Evolutionary conservation across 305 asterid genomes (phyloP).

Genomic region (Rubia peregrina): DNA sequence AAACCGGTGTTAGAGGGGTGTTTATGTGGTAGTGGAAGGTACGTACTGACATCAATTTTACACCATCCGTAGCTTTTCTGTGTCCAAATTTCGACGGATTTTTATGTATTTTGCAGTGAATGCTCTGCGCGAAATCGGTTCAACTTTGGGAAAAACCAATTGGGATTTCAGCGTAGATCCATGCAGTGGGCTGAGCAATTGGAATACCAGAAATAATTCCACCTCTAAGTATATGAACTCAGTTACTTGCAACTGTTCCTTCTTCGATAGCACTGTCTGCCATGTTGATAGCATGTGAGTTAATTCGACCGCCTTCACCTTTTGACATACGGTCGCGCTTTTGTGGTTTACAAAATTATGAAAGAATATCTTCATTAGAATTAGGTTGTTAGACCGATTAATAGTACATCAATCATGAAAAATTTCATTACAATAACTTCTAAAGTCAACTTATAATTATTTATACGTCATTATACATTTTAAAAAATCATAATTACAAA

Average conservation of each 20-base stretch:
- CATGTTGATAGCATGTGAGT: slow-evolving; percentile 47
- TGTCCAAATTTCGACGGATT: background rate
- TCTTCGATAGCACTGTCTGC: slow-evolving; percentile 26
- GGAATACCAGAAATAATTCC: slow-evolving; percentile 21
- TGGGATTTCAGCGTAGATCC: slow-evolving; percentile 57
- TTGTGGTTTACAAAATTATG: no score
- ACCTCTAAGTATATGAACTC: slow-evolving; percentile 16
- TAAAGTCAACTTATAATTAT: no score
- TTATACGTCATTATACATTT: no score
- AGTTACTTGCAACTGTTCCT: slow-evolving; percentile 37
- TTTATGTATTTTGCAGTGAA: slow-evolving; percentile 25
- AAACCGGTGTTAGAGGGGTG: no score
- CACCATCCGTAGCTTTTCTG: background rate
- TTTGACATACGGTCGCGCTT: no score
- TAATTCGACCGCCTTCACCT: background rate
- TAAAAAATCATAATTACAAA: no score
- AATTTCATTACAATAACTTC: no score
- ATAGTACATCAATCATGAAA: no score
- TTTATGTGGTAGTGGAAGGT: no score
- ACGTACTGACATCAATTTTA: background rate
- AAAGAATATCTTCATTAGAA: no score
- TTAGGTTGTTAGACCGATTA: no score
- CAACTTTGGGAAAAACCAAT: slow-evolving; percentile 31
- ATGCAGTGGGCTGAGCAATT: slow-evolving; percentile 26
- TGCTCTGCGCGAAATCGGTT: slow-evolving; percentile 32